Base-by-base conservation (phyloP, 768 basidiomycete species). In the Lentinula guzmanii region DNA sequence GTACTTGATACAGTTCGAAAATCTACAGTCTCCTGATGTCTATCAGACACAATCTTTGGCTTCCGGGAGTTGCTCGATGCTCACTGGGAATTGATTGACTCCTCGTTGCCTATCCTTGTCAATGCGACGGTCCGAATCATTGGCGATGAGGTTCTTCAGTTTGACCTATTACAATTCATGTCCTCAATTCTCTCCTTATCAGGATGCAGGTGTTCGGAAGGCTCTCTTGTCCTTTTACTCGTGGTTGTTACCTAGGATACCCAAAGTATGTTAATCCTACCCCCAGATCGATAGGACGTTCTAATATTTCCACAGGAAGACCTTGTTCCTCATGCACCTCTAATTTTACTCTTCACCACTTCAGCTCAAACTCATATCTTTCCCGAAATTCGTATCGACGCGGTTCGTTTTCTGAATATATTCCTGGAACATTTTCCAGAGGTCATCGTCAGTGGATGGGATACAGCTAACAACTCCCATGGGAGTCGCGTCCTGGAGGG, bases 351-450 rank as follows among this genome's bases (percentile, higher is more conserved):
- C 15, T 96, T 95, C 70, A 86, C 86, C 0, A 87, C 91, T 5
- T 96, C 95, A 9, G 93, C 93, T 0, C 89, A 95, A 71, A 95
- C 93, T 0, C 91, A 95, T 67, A 96, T 98, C 52, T 97, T 95
- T 71, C 95, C 95, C 21, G 93, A 96, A 71, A 93, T 98, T 62
- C 84, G 94, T 15, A 82, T 98, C 42, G 95, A 98, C 69, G 92
- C 93, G 3, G 79, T 96, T 58, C 86, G 87, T 11, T 85, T 93
- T 65, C 73, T 98, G 46, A 82, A 90, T 66, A 70, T 95, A 24
- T 79, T 93, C 43, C 78, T 97, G 3, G 85, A 88, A 41, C 68
- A 77, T 62, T 83, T 90, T 4, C 93, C 95, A 9, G 78, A 79
- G 45, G 74, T 79, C 7, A 84, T 94, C 4, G 81, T 87, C 3